Evolutionary conservation across 2,329 filamentous ascomycete genomes (phyloP).

Genomic region (Albifimbria verrucaria): DNA sequence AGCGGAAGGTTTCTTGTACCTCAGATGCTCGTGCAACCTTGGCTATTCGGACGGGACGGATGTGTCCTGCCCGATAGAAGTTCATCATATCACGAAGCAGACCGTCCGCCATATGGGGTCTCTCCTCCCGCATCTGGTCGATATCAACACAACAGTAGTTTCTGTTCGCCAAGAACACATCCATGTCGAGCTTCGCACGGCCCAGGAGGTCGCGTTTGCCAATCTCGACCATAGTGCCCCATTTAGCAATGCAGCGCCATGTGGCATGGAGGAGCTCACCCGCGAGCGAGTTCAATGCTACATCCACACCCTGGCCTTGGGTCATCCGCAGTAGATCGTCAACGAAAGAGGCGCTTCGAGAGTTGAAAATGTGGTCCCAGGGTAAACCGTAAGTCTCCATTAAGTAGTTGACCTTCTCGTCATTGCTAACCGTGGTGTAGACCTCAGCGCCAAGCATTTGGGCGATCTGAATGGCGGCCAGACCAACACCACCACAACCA

Average conservation of each 20-base stretch:
- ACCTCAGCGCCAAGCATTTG: conserved; percentile 29
- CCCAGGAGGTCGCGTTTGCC: conserved; percentile 30
- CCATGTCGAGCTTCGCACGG: conserved; percentile 39
- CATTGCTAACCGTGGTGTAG: conserved; percentile 31
- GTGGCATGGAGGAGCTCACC: conserved; percentile 26
- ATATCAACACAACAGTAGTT: conserved; percentile 13
- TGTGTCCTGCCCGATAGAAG: conserved; percentile 8
- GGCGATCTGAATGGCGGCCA: conserved; percentile 26
- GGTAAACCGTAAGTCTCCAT: conserved; percentile 22
- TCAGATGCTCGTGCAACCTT: conserved; percentile 21
- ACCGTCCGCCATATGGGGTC: conserved; percentile 18
- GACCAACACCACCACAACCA: conserved; percentile 29
- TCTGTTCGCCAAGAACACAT: conserved; percentile 32
- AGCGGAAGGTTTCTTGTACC: conserved; percentile 35
- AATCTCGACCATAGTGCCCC: conserved; percentile 32
- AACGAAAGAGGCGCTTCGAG: conserved; percentile 21
- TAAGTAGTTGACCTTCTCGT: conserved; percentile 28
- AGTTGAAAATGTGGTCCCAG: conserved; percentile 23
- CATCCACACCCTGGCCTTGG: conserved; percentile 22
- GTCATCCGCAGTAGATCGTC: conserved; percentile 19
- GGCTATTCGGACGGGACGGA: conserved; percentile 16
- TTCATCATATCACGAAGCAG: not conserved
- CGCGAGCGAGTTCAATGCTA: conserved; percentile 26
- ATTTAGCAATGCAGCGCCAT: conserved; percentile 31
- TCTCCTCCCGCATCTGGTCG: not conserved